Evolutionary conservation across 306 rosid species (phyloP).

Genomic region (Inga oerstediana): DNA sequence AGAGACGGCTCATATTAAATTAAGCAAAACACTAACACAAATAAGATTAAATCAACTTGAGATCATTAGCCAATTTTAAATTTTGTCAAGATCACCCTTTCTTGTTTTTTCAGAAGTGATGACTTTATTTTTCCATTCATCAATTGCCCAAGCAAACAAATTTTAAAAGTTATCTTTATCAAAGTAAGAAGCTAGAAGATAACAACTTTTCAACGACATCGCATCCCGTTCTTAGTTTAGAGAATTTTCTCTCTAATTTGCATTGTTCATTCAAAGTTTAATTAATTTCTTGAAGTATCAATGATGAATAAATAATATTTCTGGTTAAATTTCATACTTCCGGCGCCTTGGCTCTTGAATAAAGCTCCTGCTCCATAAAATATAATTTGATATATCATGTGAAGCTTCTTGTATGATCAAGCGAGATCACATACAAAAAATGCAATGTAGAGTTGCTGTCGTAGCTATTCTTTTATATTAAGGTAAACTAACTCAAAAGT

Average conservation of each 20-base stretch:
- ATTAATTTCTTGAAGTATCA: too few relatives aligned
- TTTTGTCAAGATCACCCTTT: conserved; percentile 88
- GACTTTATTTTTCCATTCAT: conserved; percentile 85
- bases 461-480: background rate
- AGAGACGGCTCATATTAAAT: background rate
- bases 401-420: conserved; percentile 22
- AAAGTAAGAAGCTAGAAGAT: conserved; percentile 25
- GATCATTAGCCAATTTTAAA: conserved; percentile 74
- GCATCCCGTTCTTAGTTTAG: conserved; percentile 89
- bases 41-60: conserved; percentile 58
- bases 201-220: conserved; percentile 31
- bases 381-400: conserved; percentile 32
- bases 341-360: conserved; percentile 62
- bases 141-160: conserved; percentile 63
- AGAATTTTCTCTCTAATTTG: too few relatives aligned
- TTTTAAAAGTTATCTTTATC: conserved; percentile 23
- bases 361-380: conserved; percentile 66
- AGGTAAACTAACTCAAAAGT: conserved; percentile 9
- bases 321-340: conserved; percentile 48
- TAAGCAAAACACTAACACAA: conserved; percentile 16
- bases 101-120: conserved; percentile 77
- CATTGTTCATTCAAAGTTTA: too few relatives aligned
- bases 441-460: background rate
- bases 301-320: conserved; percentile 18
- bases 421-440: conserved; percentile 20